These are phyloP conservation scores for Capronia epimyces DNA, from an alignment of 2,329 filamentous ascomycete genomes.

Conservation along the genomic window DNA sequence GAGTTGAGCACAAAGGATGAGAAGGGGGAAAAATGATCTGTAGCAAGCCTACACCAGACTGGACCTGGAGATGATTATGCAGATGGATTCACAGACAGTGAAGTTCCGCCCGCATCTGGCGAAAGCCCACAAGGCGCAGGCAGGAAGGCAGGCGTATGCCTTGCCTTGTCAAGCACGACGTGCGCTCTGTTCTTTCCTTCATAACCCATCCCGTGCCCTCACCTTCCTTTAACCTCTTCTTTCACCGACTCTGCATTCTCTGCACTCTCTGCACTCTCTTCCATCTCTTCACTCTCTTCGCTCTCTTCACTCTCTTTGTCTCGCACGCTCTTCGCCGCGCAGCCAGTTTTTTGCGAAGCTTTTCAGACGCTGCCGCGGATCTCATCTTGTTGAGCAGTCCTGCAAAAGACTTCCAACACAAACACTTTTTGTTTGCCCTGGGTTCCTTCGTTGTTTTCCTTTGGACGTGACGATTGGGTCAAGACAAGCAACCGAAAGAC, in stretches of 20 bases:
- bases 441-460: not conserved
- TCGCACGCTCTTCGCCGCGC: not conserved
- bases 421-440: not conserved
- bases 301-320: constrained; percentile 9
- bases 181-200: constrained; percentile 1
- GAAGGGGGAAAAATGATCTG: not conserved
- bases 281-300: constrained; percentile 2
- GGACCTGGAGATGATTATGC: not conserved
- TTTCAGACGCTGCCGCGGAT: not conserved
- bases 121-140: not conserved
- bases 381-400: not conserved
- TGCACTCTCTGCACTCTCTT: constrained; percentile 9
- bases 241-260: not conserved
- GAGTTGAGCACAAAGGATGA: not conserved
- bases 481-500: not conserved
- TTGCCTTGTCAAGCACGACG: not conserved
- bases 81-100: not conserved
- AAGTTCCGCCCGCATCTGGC: not conserved
- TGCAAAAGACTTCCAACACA: not conserved
- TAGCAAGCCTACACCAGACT: not conserved
- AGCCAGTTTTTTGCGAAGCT: not conserved
- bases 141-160: not conserved
- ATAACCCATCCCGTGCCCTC: not conserved
- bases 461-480: not conserved
- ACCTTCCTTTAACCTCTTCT: constrained; percentile 1